Conservation (phyloP, 2,329 filamentous ascomycete genomes). For the Epichloe sp. region DNA sequence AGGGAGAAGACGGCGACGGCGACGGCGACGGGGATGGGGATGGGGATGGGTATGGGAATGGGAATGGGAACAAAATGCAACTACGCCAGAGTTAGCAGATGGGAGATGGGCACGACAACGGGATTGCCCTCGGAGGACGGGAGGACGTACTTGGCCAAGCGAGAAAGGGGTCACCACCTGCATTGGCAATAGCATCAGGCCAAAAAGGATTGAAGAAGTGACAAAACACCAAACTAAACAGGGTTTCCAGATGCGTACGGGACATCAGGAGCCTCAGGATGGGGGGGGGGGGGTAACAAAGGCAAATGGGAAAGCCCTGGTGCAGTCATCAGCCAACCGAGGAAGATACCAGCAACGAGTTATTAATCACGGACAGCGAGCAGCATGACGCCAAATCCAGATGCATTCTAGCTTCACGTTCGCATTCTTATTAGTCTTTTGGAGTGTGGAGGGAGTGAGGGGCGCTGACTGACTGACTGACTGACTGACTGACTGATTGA, state of each 20-base stretch:
- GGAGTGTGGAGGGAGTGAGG: too few relatives aligned
- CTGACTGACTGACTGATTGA: too few relatives aligned
- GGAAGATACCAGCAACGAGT: background rate
- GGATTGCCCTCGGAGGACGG: background rate
- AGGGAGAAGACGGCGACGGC: background rate
- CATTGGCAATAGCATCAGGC: background rate
- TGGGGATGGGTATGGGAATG: background rate
- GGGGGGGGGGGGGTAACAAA: background rate
- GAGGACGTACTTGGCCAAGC: background rate
- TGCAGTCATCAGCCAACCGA: background rate
- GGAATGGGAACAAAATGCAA: slow-evolving; percentile 2
- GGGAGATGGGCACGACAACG: background rate
- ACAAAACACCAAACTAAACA: slow-evolving; percentile 2
- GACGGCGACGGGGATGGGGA: background rate
- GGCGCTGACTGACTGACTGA: too few relatives aligned
- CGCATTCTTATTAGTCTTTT: too few relatives aligned
- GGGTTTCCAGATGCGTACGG: background rate
- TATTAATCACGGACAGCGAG: too few relatives aligned
- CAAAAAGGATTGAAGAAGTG: background rate
- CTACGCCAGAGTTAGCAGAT: background rate
- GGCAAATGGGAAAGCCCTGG: background rate
- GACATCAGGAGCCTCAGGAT: background rate
- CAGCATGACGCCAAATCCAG: background rate
- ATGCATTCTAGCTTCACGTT: background rate
- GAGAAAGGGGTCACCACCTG: background rate